Conservation (phyloP, 805 yeast genomes). For the Maudiozyma turicensis region DNA sequence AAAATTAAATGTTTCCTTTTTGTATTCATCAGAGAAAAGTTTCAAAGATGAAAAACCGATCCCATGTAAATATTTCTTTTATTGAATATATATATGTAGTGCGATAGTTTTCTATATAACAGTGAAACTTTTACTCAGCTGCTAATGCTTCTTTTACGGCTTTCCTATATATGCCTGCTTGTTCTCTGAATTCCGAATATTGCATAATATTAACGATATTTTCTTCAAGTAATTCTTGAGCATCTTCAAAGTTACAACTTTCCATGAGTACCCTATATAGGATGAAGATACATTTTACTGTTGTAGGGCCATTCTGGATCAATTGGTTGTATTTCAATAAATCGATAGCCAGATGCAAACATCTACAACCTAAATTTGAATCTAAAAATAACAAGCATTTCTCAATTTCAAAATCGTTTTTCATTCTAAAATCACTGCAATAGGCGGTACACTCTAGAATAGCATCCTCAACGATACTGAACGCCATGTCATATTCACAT, state of each 20-base stretch:
- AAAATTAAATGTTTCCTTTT: no score
- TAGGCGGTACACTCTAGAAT: constrained; percentile 14
- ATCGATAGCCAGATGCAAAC: constrained; percentile 40
- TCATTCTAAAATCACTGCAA: constrained; percentile 26
- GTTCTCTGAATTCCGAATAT: constrained; percentile 1
- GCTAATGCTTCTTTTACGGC: no score
- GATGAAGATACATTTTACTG: constrained; percentile 38
- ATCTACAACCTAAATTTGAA: constrained; percentile 39
- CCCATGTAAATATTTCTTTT: no score
- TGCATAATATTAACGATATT: constrained; percentile 5
- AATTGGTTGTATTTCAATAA: constrained; percentile 39
- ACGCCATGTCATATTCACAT: constrained; percentile 22
- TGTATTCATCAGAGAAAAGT: no score
- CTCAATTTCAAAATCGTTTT: constrained; percentile 18
- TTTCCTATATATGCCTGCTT: background rate
- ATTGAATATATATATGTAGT: no score
- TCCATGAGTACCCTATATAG: constrained; percentile 37
- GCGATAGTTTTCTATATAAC: no score
- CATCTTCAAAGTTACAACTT: constrained; percentile 35
- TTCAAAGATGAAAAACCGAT: no score
- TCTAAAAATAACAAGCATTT: constrained; percentile 26
- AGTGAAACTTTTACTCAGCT: no score
- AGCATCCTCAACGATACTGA: constrained; percentile 15
- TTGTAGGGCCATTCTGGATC: constrained; percentile 36
- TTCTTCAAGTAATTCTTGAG: constrained; percentile 2